A percentile compares a stretch with the other conserved stretches of the same genome.
Conservation (phyloP, 768 basidiomycete species). For the Cystobasidiopsis lactophilus region DNA sequence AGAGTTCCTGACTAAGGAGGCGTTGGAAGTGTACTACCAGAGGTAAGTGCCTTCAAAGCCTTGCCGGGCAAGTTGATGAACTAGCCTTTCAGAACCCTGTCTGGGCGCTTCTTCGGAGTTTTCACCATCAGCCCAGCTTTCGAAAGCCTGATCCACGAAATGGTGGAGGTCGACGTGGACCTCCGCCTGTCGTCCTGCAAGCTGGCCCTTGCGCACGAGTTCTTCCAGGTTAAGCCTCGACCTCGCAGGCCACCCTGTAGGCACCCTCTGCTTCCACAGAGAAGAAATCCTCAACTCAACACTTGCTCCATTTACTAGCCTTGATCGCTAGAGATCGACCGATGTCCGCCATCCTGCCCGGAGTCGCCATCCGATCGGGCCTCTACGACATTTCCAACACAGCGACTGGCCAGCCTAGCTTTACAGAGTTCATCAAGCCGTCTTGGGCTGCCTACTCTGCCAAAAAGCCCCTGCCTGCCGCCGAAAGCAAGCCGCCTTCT, state of each 20-base stretch:
- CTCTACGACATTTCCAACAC: too few species aligned
- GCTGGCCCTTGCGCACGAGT: slow-evolving; percentile 12
- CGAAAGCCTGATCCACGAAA: slow-evolving; percentile 13
- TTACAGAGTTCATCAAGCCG: too few species aligned
- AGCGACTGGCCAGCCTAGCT: too few species aligned
- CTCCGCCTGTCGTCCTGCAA: slow-evolving; percentile 11
- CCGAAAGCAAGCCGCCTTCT: not conserved
- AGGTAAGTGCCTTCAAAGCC: slow-evolving; percentile 26
- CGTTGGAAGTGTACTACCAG: slow-evolving; percentile 64
- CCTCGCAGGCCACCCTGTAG: not conserved
- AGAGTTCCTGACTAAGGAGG: slow-evolving; percentile 35
- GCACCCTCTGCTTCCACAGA: not conserved
- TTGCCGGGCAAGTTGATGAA: not conserved
- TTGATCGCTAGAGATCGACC: not conserved
- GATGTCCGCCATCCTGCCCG: not conserved
- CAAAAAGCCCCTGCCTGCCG: too few species aligned
- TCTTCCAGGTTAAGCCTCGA: slow-evolving; percentile 7
- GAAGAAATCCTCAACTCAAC: not conserved
- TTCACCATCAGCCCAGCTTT: slow-evolving; percentile 11
- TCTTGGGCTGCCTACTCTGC: too few species aligned
- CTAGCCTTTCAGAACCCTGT: slow-evolving; percentile 5
- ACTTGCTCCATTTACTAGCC: not conserved
- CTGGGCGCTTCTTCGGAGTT: slow-evolving; percentile 13
- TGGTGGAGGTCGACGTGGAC: slow-evolving; percentile 12
- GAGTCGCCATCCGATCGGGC: not conserved